Evolutionary conservation across 2,329 filamentous ascomycete species (phyloP).

Genomic region (Colletotrichum somersetense): DNA sequence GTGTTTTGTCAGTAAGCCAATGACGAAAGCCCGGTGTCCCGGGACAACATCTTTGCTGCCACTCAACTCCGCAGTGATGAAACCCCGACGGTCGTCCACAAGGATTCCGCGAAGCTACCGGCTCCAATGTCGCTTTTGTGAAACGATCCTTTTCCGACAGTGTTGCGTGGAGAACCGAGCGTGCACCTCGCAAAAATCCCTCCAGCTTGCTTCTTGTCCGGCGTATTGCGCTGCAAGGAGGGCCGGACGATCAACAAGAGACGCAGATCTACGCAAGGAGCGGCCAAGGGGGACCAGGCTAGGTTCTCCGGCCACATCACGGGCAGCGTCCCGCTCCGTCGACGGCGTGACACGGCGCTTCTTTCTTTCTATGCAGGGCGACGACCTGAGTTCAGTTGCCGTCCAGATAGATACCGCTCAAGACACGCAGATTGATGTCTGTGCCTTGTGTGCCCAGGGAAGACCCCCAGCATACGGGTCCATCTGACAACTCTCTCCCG

Average conservation of each 20-base stretch:
- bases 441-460: not conserved
- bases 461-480: not conserved
- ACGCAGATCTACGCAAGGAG: not conserved
- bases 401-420: conserved; percentile 1
- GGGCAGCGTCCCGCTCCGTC: not conserved
- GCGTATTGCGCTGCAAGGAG: not conserved
- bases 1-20: not conserved
- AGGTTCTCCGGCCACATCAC: not conserved
- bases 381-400: not conserved
- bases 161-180: not conserved
- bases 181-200: not conserved
- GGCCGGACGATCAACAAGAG: not conserved
- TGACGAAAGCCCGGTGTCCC: not conserved
- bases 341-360: not conserved
- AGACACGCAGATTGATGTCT: not conserved
- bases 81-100: not conserved
- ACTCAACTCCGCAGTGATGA: not conserved
- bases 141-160: not conserved
- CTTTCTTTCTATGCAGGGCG: not conserved
- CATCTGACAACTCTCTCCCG: conserved; percentile 1
- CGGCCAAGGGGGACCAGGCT: not conserved
- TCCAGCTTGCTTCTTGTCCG: not conserved
- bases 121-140: too few relatives aligned
- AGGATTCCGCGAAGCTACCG: not conserved
- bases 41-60: not conserved